Conservation (phyloP, 768 basidiomycete genomes). For the Russula sp. region DNA sequence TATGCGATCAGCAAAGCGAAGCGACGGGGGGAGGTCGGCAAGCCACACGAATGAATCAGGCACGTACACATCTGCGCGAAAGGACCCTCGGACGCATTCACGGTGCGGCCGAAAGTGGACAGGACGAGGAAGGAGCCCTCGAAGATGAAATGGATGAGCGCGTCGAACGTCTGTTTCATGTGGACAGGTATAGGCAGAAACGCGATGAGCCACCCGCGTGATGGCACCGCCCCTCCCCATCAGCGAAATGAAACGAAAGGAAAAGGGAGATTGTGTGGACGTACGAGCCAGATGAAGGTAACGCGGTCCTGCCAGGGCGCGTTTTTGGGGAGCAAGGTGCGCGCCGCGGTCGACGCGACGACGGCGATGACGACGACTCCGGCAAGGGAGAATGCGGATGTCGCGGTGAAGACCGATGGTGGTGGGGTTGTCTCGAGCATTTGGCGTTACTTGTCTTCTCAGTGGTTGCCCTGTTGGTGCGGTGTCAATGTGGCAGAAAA, state of each 20-base stretch:
- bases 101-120: conserved; percentile 67
- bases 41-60: not conserved
- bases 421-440: conserved; percentile 8
- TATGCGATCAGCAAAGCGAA: not conserved
- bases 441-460: not conserved
- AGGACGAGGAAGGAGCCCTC: conserved; percentile 79
- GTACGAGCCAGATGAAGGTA: conserved; percentile 76
- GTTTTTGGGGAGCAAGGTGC: conserved; percentile 54
- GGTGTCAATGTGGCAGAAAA: too few species aligned
- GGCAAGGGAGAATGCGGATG: conserved; percentile 57
- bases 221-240: not conserved
- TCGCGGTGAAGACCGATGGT: conserved; percentile 44
- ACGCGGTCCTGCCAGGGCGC: conserved; percentile 58
- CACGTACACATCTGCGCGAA: conserved; percentile 72
- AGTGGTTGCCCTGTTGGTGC: not conserved
- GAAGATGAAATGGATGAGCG: conserved; percentile 69
- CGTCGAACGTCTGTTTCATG: conserved; percentile 61
- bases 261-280: conserved; percentile 23
- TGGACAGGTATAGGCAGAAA: too few species aligned
- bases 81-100: conserved; percentile 60
- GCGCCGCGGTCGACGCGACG: conserved; percentile 48
- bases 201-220: too few species aligned
- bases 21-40: not conserved
- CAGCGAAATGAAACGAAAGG: not conserved
- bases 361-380: conserved; percentile 49